A percentile compares a stretch with the other conserved stretches of the same genome.
Evolutionary conservation across 495 filamentous ascomycete genomes (phyloP).

Genomic region (Podospora australis): DNA sequence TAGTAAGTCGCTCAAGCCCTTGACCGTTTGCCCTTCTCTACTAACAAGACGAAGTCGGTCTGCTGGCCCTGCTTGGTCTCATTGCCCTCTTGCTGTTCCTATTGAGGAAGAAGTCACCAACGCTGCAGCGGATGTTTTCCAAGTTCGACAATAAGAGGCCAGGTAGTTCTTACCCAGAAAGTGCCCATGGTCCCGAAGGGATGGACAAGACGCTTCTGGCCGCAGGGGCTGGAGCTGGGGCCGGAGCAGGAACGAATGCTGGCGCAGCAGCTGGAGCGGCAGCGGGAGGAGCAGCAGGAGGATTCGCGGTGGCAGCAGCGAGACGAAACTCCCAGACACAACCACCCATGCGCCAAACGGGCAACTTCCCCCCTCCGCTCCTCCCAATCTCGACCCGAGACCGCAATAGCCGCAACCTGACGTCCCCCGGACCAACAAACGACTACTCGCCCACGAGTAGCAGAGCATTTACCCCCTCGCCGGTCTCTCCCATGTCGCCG

Average conservation of each 20-base stretch:
- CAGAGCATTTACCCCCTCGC: slow-evolving; percentile 6
- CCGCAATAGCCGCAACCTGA: too few species aligned
- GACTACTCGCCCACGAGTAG: slow-evolving; percentile 3
- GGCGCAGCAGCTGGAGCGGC: not conserved
- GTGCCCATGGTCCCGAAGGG: not conserved
- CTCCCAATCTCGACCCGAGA: not conserved
- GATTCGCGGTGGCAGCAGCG: not conserved
- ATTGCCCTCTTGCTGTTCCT: slow-evolving; percentile 9
- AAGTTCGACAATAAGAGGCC: not conserved
- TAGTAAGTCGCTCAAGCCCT: slow-evolving; percentile 1
- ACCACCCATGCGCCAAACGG: slow-evolving; percentile 8
- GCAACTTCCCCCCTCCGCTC: not conserved
- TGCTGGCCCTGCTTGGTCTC: slow-evolving; percentile 8
- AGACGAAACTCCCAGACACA: not conserved
- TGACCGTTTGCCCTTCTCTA: not conserved
- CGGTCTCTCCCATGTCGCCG: slow-evolving; percentile 5
- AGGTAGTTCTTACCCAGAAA: not conserved
- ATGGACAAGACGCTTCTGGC: slow-evolving; percentile 9
- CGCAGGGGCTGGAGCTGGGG: not conserved
- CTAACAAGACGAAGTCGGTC: slow-evolving; percentile 5
- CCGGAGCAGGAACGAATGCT: not conserved
- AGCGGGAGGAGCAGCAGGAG: not conserved
- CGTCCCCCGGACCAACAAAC: too few species aligned
- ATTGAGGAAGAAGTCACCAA: slow-evolving; percentile 4
- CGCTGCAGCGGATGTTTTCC: slow-evolving; percentile 6